phyloP scores from a whole-genome alignment of 2,329 filamentous ascomycete genomes.

The Pseudopithomyces maydicus region DNA sequence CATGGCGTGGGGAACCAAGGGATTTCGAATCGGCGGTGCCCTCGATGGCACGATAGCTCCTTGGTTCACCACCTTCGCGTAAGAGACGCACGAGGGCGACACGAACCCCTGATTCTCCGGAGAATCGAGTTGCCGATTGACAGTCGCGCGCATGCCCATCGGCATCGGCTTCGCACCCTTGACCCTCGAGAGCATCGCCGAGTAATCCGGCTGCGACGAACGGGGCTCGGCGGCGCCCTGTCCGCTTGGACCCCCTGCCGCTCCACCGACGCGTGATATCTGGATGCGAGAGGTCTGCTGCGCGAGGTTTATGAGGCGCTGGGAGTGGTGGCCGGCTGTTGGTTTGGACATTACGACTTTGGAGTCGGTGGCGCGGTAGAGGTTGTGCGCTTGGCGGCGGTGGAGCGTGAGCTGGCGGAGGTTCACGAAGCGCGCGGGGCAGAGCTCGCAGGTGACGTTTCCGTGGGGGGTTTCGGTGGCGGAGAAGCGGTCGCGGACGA shows the following conservation, averaged over 20 bases:
- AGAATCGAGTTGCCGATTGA: not conserved
- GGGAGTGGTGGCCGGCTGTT: not conserved
- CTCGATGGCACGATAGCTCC: not conserved
- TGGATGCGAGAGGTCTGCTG: conserved; percentile 1
- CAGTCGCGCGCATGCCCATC: not conserved
- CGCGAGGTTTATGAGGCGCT: not conserved
- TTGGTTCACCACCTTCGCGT: not conserved
- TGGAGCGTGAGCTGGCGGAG: conserved; percentile 10
- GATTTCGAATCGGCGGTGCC: too few relatives aligned
- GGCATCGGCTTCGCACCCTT: not conserved
- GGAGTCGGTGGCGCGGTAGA: not conserved
- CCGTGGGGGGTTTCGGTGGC: not conserved
- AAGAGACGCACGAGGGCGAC: not conserved
- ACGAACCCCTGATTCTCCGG: not conserved
- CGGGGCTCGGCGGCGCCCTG: not conserved
- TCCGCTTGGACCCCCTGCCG: not conserved
- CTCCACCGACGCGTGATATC: not conserved
- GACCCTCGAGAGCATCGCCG: not conserved
- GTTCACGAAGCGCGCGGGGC: conserved; percentile 1
- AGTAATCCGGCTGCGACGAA: not conserved
- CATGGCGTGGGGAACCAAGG: too few relatives aligned
- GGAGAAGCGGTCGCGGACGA: not conserved
- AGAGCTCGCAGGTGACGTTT: conserved; percentile 2
- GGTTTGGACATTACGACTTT: not conserved
- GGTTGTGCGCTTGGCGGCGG: conserved; percentile 14